Evolutionary conservation across 2,329 filamentous ascomycete species (phyloP).

Genomic region (Monilinia laxa): DNA sequence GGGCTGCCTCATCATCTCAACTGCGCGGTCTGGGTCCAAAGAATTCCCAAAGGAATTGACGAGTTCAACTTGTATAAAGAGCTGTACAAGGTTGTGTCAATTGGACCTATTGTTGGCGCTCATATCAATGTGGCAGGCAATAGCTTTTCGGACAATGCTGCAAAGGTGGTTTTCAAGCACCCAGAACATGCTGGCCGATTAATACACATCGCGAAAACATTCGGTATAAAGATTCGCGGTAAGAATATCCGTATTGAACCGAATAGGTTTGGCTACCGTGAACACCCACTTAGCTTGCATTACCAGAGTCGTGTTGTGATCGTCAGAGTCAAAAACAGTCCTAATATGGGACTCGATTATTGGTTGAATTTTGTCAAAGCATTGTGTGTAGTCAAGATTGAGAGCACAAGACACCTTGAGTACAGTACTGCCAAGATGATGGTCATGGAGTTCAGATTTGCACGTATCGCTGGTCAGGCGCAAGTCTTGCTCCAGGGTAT

Average conservation of each 20-base stretch:
- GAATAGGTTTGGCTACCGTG: background rate
- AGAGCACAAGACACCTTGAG: background rate
- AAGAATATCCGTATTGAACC: background rate
- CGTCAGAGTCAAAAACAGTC: background rate
- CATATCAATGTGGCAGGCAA: background rate
- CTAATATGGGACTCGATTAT: background rate
- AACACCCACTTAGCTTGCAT: background rate
- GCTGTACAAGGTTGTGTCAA: background rate
- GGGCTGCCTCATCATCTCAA: fast-evolving
- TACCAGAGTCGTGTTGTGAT: background rate
- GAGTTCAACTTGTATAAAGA: background rate
- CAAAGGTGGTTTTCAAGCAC: background rate
- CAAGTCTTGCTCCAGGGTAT: background rate
- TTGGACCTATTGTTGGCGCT: background rate
- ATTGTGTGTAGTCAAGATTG: background rate
- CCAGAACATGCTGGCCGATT: background rate
- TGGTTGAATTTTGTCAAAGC: background rate
- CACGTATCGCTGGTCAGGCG: background rate
- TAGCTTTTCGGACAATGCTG: background rate
- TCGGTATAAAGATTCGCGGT: background rate
- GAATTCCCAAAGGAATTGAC: background rate
- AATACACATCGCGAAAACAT: fast-evolving
- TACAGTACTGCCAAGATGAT: background rate
- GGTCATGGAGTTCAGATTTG: slow-evolving; percentile 6
- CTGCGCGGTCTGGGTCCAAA: background rate